Percentiles rank a stretch among this genome's conserved stretches.
These are phyloP conservation scores for Podosphaera xanthii DNA, from an alignment of 2,329 filamentous ascomycete species.

Conservation along the genomic window DNA sequence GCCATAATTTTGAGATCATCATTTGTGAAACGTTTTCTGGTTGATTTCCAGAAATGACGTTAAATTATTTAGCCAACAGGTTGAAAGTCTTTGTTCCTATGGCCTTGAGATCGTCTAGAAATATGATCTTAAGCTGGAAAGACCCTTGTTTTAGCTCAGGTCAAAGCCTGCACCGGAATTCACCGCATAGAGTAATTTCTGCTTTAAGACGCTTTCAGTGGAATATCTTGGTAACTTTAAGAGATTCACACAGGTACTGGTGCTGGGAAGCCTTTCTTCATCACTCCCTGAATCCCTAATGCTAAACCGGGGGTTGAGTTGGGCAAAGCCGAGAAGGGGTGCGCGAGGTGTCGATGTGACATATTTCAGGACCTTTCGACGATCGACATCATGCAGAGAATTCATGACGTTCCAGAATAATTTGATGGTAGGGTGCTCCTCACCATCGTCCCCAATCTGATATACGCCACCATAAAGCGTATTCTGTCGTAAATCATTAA, in stretches of 20 bases:
- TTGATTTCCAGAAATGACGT: too few relatives aligned
- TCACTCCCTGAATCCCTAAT: conserved; percentile 68
- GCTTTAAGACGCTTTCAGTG: conserved; percentile 38
- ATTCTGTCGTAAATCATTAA: conserved; percentile 64
- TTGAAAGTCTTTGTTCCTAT: too few relatives aligned
- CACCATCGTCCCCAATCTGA: conserved; percentile 62
- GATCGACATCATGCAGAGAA: conserved; percentile 49
- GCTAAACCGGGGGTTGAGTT: conserved; percentile 66
- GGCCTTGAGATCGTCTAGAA: too few relatives aligned
- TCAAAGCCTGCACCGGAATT: conserved; percentile 86
- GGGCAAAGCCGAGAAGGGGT: conserved; percentile 69
- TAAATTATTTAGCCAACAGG: too few relatives aligned
- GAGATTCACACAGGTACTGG: conserved; percentile 89
- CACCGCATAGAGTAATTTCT: conserved; percentile 75
- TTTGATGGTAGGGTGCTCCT: conserved; percentile 66
- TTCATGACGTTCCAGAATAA: conserved; percentile 86
- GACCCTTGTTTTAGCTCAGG: conserved; percentile 19
- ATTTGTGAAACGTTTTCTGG: too few relatives aligned
- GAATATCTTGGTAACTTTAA: conserved; percentile 75
- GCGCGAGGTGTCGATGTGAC: conserved; percentile 85
- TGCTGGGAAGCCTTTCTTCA: conserved; percentile 61
- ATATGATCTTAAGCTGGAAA: too few relatives aligned
- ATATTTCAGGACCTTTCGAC: conserved; percentile 76
- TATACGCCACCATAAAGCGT: conserved; percentile 80
- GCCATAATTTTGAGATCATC: too few relatives aligned